These are phyloP conservation scores for Alternaria alternata DNA, from an alignment of 2,329 filamentous ascomycete genomes.

Conservation along the genomic window DNA sequence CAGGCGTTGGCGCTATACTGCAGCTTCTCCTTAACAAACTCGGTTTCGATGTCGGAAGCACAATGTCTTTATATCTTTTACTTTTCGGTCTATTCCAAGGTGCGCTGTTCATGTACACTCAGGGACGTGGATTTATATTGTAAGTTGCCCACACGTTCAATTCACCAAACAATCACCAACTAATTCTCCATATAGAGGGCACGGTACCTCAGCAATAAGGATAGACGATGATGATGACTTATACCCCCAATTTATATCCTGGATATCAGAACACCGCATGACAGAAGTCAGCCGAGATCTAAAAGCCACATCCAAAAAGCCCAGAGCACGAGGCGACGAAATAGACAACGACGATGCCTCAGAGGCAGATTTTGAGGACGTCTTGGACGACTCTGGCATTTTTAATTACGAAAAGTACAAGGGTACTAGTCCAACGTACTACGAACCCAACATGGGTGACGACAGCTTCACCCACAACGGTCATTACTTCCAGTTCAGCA, in stretches of 20 bases:
- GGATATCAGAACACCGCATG: slow-evolving; percentile 54
- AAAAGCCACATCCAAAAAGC: slow-evolving; percentile 51
- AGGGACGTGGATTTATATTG: slow-evolving; percentile 18
- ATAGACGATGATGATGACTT: slow-evolving; percentile 57
- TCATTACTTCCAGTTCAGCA: slow-evolving; percentile 52
- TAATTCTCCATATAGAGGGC: slow-evolving; percentile 26
- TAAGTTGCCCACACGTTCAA: background rate
- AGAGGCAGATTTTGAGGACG: slow-evolving; percentile 29
- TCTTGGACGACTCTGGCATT: slow-evolving; percentile 40
- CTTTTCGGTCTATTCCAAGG: slow-evolving; percentile 53
- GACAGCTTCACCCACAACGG: slow-evolving; percentile 56
- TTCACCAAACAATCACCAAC: slow-evolving; percentile 18
- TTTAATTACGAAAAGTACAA: slow-evolving; percentile 61
- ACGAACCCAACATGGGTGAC: slow-evolving; percentile 59
- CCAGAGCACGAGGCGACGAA: slow-evolving; percentile 25
- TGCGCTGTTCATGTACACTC: slow-evolving; percentile 47
- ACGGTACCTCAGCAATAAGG: slow-evolving; percentile 54
- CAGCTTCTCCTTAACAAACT: slow-evolving; percentile 26
- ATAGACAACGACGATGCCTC: background rate
- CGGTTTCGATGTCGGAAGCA: slow-evolving; percentile 59
- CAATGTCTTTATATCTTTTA: slow-evolving; percentile 55
- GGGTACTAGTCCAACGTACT: slow-evolving; percentile 57
- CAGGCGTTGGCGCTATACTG: slow-evolving; percentile 6
- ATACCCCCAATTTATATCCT: slow-evolving; percentile 54
- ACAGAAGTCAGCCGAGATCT: slow-evolving; percentile 47